Evolutionary conservation across 345 rosid species (phyloP), one percentile per base, ranked within the genome.

Genomic region (Noccaea bulbosa): DNA sequence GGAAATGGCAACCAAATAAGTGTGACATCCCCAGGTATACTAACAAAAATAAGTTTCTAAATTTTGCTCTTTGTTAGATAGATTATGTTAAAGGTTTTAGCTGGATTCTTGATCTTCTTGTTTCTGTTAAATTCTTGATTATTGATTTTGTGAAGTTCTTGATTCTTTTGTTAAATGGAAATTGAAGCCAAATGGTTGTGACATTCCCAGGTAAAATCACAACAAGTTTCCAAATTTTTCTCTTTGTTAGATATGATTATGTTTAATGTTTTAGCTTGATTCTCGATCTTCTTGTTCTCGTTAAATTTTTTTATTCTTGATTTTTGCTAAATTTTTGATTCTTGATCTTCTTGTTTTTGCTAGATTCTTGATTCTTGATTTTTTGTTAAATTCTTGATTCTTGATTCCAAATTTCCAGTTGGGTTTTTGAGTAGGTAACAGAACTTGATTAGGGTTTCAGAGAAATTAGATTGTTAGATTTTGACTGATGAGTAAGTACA

Each of bases 1-100:
- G 98, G 92, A 89, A 76, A 76, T 89, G 98, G 96, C 88, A 88
- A 71, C 96, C 97, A 62, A 77, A 86, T 78, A 82, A 85, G 1
- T 90, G 98, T 33, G 76, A 82, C 67, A 77, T 88, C 35, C 89
- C 90, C 11, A 92, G 96, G 90, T 86, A 70, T 39, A 8, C 11
- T 27, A 27, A 1, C 11, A 37, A 4, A 4, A 35, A 15, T 11
- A 16, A 53, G 2, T 5, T 27, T 27, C 30, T 27, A 27, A 27
- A 2, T 27, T 27, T 27, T 27, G 30, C 30, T 27, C 30, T 27
- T 27, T 27, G 30, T 27, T 27, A 27, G 30, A 27, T 27, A 27
- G 30, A 27, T 27, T 27, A 2, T 27, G 30, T 27, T 27, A 27
- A 27, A 27, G 30, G 30, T 27, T 1, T 27, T 27, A 27, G 30